Evolutionary conservation across 257 asterid genomes (phyloP).

Genomic region (Cordia subcordata): DNA sequence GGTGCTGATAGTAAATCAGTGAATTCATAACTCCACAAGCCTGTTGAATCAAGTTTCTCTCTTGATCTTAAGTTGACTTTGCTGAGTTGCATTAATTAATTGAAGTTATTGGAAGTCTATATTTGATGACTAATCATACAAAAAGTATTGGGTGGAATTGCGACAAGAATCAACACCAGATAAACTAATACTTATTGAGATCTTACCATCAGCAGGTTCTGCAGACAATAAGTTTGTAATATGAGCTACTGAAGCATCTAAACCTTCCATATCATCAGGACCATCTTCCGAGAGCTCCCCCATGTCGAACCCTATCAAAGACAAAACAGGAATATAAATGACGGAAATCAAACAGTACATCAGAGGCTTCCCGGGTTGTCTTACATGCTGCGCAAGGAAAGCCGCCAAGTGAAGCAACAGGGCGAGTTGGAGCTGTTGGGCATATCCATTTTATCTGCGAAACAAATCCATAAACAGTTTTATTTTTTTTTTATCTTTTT

Average conservation of each 20-base stretch:
- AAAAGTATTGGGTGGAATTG: too few species aligned
- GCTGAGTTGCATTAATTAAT: too few species aligned
- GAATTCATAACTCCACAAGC: too few species aligned
- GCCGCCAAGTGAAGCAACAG: constrained; percentile 91
- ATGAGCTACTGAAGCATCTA: constrained; percentile 92
- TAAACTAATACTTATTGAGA: not conserved
- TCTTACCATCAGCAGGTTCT: constrained; percentile 84
- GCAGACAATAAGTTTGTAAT: constrained; percentile 85
- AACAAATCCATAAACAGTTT: not conserved
- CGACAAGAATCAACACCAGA: too few species aligned
- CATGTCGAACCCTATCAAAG: constrained; percentile 76
- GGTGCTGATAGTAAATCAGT: too few species aligned
- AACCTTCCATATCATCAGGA: constrained; percentile 86
- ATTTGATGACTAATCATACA: too few species aligned
- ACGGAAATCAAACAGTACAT: not conserved
- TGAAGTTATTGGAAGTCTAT: too few species aligned
- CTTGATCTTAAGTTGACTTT: too few species aligned
- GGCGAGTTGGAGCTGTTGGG: constrained; percentile 97
- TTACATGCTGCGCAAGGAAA: constrained; percentile 94
- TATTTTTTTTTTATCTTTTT: too few species aligned
- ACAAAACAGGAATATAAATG: not conserved
- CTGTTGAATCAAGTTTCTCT: too few species aligned
- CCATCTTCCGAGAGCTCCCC: constrained; percentile 94
- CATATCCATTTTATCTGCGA: constrained; percentile 98
- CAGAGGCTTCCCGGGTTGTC: constrained; percentile 15